Evolutionary conservation across 768 basidiomycete species (phyloP).

Genomic region (Hysterangium stoloniferum): DNA sequence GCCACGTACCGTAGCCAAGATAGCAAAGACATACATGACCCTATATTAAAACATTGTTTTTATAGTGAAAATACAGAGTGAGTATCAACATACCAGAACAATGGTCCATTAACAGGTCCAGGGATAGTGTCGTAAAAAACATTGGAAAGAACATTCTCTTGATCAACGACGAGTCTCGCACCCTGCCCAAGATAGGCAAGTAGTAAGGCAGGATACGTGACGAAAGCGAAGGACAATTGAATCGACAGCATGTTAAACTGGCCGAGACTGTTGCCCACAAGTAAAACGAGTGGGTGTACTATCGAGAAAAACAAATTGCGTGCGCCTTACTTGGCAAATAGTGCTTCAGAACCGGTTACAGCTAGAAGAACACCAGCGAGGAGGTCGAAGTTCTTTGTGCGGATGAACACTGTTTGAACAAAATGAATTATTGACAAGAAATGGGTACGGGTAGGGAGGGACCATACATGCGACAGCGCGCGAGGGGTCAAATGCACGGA

Average conservation of each 20-base stretch:
- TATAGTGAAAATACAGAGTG: too few species aligned
- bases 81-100: conserved; percentile 59
- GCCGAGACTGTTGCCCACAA: conserved; percentile 38
- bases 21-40: conserved; percentile 55
- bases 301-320: not conserved
- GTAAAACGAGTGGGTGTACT: not conserved
- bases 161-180: conserved; percentile 47
- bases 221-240: conserved; percentile 41
- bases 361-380: conserved; percentile 58
- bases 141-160: conserved; percentile 40
- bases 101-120: conserved; percentile 39
- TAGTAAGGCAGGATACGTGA: conserved; percentile 53
- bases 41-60: conserved; percentile 27
- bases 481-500: conserved; percentile 60
- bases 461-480: conserved; percentile 51
- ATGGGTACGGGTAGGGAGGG: not conserved
- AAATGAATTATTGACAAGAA: not conserved
- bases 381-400: conserved; percentile 52
- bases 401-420: conserved; percentile 44
- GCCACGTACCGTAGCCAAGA: conserved; percentile 50
- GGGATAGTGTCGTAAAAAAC: conserved; percentile 63
- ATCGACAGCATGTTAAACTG: conserved; percentile 60
- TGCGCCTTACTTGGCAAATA: conserved; percentile 52
- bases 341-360: conserved; percentile 62
- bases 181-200: conserved; percentile 71